Conservation (phyloP, 2,329 filamentous ascomycete genomes). For the Tolypocladium guangdongense region DNA sequence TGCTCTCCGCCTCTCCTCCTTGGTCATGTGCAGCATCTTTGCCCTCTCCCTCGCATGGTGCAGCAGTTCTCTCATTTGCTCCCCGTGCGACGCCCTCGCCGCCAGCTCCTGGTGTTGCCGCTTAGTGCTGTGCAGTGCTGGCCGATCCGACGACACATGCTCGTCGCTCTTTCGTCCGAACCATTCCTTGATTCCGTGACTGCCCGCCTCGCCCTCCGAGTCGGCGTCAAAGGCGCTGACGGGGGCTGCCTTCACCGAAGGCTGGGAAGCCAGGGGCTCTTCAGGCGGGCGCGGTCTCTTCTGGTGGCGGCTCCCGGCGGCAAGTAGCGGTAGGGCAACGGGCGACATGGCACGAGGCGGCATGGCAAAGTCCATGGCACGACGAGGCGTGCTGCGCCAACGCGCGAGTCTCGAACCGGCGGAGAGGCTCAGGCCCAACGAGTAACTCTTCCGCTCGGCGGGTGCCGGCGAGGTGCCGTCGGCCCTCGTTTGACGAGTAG, state of each 20-base stretch:
- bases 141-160: neutral
- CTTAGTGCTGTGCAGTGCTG: neutral
- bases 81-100: neutral
- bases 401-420: slow-evolving; percentile 16
- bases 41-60: slow-evolving; percentile 12
- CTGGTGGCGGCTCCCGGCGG: neutral
- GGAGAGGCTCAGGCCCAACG: slow-evolving; percentile 13
- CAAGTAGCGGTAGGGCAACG: neutral
- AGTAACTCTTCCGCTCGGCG: slow-evolving; percentile 6
- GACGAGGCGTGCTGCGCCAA: slow-evolving; percentile 11
- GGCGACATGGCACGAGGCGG: neutral
- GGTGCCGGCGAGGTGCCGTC: neutral
- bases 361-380: neutral
- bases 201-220: slow-evolving; percentile 17
- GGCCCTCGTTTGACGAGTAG: neutral
- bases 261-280: neutral
- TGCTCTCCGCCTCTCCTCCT: slow-evolving; percentile 22
- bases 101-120: neutral
- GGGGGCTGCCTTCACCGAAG: neutral
- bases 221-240: slow-evolving; percentile 21
- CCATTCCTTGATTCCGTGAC: slow-evolving; percentile 6
- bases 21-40: slow-evolving; percentile 9
- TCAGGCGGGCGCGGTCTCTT: neutral
- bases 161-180: slow-evolving; percentile 3
- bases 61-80: slow-evolving; percentile 7